Base-by-base conservation (phyloP, 1,139 yeast genomes). In the Zygotorulaspora mrakii region DNA sequence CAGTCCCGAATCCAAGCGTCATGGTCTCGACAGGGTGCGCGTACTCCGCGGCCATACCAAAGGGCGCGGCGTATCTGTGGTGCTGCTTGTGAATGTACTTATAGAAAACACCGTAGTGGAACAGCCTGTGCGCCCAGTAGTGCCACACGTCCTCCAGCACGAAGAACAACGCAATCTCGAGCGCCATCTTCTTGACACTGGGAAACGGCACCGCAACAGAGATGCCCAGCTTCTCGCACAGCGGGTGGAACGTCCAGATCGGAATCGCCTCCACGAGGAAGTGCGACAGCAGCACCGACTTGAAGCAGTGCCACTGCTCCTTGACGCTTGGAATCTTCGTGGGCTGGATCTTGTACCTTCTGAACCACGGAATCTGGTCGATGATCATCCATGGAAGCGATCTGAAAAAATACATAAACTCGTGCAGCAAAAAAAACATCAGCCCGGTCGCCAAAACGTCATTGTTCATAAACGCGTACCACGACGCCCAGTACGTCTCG, bases 31-130 rank as follows among this genome's bases (percentile, higher is more conserved):
- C 71, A 3, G 97, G 97, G 58, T 89, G 96, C 5, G 97, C 97
- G 62, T 89, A 89, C 67, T 89, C 97, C 17, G 97, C 97, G 40
- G 96, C 82, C 48, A 89, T 71, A 14, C 97, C 97, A 62, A 89
- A 89, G 12, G 97, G 97, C 26, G 96, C 96, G 18, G 96, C 95
- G 62, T 88, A 89, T 64, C 88, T 80, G 67, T 89, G 97, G 66
- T 89, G 97, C 69, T 86, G 94, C 69, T 89, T 89, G 71, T 89
- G 97, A 54, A 89, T 86, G 63, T 82, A 76, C 68, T 84, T 86
- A 74, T 89, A 89, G 60, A 89, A 80, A 51, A 78, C 73, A 39
- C 95, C 95, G 60, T 77, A 74, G 65, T 89, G 97, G 64, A 89
- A 78, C 22, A 80, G 73, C 54, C 97, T 77, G 66, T 89, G 97